Conservation (phyloP, 2,329 filamentous ascomycete species). For the Keithomyces neogunnii region DNA sequence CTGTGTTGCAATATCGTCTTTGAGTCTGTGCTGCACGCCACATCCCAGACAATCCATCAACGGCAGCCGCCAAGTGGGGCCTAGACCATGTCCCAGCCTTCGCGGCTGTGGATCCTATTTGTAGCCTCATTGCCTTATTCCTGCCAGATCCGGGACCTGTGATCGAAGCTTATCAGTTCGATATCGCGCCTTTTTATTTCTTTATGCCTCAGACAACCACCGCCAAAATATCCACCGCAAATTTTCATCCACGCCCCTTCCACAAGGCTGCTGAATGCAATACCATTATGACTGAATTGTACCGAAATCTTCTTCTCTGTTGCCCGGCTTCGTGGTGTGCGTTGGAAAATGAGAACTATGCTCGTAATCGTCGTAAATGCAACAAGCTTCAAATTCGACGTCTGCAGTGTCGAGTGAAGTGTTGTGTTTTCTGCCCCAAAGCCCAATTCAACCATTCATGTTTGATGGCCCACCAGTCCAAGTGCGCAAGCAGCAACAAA, state of each 20-base stretch:
- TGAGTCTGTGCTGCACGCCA: not conserved
- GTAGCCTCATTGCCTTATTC: constrained; percentile 11
- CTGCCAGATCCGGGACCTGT: constrained; percentile 10
- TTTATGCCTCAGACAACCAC: constrained; percentile 15
- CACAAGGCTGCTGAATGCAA: not conserved
- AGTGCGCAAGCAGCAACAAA: constrained; percentile 4
- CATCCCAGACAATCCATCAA: constrained; percentile 4
- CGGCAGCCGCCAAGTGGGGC: constrained; percentile 8
- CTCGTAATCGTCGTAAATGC: no score
- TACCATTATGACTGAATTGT: no score
- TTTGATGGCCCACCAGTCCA: constrained; percentile 8
- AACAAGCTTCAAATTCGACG: not conserved
- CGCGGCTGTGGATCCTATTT: constrained; percentile 1
- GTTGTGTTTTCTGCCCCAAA: not conserved
- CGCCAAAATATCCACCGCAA: constrained; percentile 5
- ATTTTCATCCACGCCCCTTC: constrained; percentile 5
- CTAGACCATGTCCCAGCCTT: constrained; percentile 6
- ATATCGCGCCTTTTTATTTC: constrained; percentile 5
- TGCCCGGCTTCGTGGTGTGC: no score
- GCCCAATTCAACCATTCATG: constrained; percentile 4
- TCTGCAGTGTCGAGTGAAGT: not conserved
- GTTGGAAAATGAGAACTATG: no score
- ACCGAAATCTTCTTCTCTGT: no score
- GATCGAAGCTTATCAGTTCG: constrained; percentile 8
- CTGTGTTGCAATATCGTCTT: not conserved